Conservation (phyloP, 371 early-diverging fungal genomes). For the Lichtheimia corymbifera region DNA sequence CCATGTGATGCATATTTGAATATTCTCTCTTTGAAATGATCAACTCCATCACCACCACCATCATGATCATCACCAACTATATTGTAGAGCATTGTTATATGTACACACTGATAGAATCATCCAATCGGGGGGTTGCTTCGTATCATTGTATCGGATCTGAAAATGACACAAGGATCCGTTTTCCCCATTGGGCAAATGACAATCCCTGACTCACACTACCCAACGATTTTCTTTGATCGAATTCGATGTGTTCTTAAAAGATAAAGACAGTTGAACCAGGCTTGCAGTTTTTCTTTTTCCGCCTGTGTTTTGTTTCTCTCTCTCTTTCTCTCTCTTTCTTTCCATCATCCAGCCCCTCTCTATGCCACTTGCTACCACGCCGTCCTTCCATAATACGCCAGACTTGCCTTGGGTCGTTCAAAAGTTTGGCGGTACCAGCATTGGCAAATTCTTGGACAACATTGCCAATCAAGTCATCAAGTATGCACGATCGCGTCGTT, state of each 20-base stretch:
- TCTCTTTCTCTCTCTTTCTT: not conserved
- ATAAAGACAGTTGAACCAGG: too few relatives aligned
- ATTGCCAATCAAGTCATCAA: conserved; percentile 63
- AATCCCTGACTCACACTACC: conserved; percentile 3
- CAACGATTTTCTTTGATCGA: conserved; percentile 4
- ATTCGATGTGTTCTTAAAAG: not conserved
- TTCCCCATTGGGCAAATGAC: conserved; percentile 6
- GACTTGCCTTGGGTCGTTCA: conserved; percentile 71
- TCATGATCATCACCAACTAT: too few relatives aligned
- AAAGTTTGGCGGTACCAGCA: conserved; percentile 90
- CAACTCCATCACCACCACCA: too few relatives aligned
- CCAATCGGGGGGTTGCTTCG: not conserved
- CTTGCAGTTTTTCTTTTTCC: too few relatives aligned
- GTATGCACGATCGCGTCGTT: conserved; percentile 31
- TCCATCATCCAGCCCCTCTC: not conserved
- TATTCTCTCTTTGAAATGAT: too few relatives aligned
- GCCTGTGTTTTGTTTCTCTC: not conserved
- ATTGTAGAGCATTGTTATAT: too few relatives aligned
- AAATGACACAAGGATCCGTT: not conserved
- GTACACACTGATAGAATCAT: not conserved
- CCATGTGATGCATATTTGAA: too few relatives aligned
- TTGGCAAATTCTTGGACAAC: conserved; percentile 76
- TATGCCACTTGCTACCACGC: conserved; percentile 9
- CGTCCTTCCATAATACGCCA: conserved; percentile 24
- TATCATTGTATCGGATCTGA: conserved; percentile 1